Conservation (phyloP, 1,284 basidiomycete species). For the Rhodofomes roseus region DNA sequence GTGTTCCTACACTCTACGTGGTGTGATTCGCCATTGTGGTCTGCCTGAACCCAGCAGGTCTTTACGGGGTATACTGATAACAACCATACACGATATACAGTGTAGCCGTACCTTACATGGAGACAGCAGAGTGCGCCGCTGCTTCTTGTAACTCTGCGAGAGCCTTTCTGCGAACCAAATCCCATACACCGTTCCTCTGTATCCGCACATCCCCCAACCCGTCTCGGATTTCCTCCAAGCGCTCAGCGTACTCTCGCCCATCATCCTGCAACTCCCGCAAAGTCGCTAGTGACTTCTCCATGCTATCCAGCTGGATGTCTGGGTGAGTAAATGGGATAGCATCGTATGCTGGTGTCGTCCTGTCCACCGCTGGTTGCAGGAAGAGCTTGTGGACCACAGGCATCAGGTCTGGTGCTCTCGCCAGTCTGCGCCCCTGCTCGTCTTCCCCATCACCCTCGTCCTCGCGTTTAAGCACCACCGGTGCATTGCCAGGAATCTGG, state of each 20-base stretch:
- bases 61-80: too few relatives aligned
- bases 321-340: slow-evolving; percentile 59
- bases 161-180: slow-evolving; percentile 65
- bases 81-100: too few relatives aligned
- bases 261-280: slow-evolving; percentile 78
- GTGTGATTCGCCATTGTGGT: too few relatives aligned
- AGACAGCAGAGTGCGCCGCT: slow-evolving; percentile 34
- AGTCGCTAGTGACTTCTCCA: slow-evolving; percentile 69
- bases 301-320: slow-evolving; percentile 58
- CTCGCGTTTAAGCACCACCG: slow-evolving; percentile 63
- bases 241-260: slow-evolving; percentile 75
- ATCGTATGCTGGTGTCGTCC: slow-evolving; percentile 41
- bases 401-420: slow-evolving; percentile 61
- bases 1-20: too few relatives aligned
- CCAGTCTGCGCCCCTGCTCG: slow-evolving; percentile 31
- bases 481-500: slow-evolving; percentile 21
- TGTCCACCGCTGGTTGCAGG: slow-evolving; percentile 44
- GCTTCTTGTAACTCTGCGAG: slow-evolving; percentile 71
- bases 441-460: slow-evolving; percentile 43
- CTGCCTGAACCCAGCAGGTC: too few relatives aligned
- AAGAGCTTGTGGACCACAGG: slow-evolving; percentile 66
- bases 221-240: slow-evolving; percentile 75
- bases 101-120: slow-evolving; percentile 13
- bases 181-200: slow-evolving; percentile 71
- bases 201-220: slow-evolving; percentile 64